Evolutionary conservation across 352 stramenopile species (phyloP).

Genomic region (Phytophthora multivora): DNA sequence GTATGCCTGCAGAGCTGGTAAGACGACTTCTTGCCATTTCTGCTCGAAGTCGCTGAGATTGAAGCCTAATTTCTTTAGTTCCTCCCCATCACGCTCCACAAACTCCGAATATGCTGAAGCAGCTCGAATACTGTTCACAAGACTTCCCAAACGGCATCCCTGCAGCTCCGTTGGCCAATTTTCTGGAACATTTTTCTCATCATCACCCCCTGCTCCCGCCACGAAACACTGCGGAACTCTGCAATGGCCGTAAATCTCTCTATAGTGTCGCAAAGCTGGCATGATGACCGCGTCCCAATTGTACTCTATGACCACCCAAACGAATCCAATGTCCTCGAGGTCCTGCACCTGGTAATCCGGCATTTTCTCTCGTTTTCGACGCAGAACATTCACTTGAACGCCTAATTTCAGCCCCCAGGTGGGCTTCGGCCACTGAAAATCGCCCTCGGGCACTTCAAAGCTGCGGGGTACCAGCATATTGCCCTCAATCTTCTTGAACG

Average conservation of each 20-base stretch:
- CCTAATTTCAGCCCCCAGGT: slow-evolving; percentile 49
- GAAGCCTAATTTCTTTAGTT: slow-evolving; percentile 54
- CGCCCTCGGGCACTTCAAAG: slow-evolving; percentile 42
- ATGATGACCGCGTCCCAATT: slow-evolving; percentile 46
- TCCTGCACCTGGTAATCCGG: slow-evolving; percentile 32
- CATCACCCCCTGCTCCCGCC: slow-evolving; percentile 22
- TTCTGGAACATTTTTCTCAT: slow-evolving; percentile 1
- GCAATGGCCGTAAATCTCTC: slow-evolving; percentile 43
- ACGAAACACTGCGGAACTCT: slow-evolving; percentile 49
- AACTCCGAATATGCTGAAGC: slow-evolving; percentile 34
- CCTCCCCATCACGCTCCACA: slow-evolving; percentile 35
- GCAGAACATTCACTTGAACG: slow-evolving; percentile 42
- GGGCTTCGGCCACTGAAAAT: slow-evolving; percentile 34
- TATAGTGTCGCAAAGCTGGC: slow-evolving; percentile 41
- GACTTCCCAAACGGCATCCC: slow-evolving; percentile 47
- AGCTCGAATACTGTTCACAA: slow-evolving; percentile 57
- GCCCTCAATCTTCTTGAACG: slow-evolving; percentile 35
- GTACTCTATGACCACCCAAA: slow-evolving; percentile 43
- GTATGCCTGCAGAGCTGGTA: slow-evolving; percentile 57
- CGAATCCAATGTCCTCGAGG: slow-evolving; percentile 45
- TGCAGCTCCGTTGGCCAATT: slow-evolving; percentile 34
- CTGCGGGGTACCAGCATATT: slow-evolving; percentile 44
- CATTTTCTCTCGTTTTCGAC: slow-evolving; percentile 26
- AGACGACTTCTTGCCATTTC: slow-evolving; percentile 56
- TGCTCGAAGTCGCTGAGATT: slow-evolving; percentile 50